phyloP scores from a whole-genome alignment of 257 asterid species.

The Galeopsis tetrahit region DNA sequence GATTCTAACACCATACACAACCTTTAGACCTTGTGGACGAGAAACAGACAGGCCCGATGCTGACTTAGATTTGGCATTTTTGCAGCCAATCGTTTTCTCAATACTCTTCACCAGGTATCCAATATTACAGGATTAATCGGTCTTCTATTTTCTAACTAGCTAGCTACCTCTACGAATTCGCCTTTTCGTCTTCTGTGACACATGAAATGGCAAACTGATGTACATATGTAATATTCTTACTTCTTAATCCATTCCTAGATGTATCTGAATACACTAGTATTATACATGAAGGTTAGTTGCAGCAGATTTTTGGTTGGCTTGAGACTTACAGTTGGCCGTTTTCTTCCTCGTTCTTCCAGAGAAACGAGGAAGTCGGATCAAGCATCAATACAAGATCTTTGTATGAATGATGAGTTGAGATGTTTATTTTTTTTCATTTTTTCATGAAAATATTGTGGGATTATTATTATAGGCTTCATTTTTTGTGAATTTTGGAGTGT shows the following conservation, averaged over 20 bases:
- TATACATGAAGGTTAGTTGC: constrained; percentile 26
- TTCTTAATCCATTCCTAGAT: constrained; percentile 32
- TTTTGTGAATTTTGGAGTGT: not conserved
- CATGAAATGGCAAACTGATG: constrained; percentile 37
- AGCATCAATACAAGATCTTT: not conserved
- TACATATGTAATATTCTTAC: constrained; percentile 46
- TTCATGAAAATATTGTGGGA: not conserved
- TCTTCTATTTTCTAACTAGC: constrained; percentile 46
- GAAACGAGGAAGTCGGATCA: not conserved
- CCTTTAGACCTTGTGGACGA: constrained; percentile 50
- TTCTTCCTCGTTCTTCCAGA: constrained; percentile 1
- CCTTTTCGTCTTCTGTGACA: constrained; percentile 18
- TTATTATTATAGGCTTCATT: constrained; percentile 1
- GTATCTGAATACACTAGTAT: constrained; percentile 17
- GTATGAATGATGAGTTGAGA: constrained; percentile 4
- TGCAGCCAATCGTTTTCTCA: constrained; percentile 38
- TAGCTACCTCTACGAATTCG: constrained; percentile 51
- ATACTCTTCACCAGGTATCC: constrained; percentile 45
- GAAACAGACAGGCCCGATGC: constrained; percentile 28
- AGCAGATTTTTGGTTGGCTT: constrained; percentile 7
- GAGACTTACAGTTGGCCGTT: constrained; percentile 1
- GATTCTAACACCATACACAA: constrained; percentile 54
- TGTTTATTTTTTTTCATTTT: not conserved
- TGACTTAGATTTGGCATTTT: constrained; percentile 46
- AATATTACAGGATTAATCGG: constrained; percentile 52